These are phyloP conservation scores for Aspergillus avenaceus DNA, from an alignment of 495 filamentous ascomycete genomes.

Conservation along the genomic window DNA sequence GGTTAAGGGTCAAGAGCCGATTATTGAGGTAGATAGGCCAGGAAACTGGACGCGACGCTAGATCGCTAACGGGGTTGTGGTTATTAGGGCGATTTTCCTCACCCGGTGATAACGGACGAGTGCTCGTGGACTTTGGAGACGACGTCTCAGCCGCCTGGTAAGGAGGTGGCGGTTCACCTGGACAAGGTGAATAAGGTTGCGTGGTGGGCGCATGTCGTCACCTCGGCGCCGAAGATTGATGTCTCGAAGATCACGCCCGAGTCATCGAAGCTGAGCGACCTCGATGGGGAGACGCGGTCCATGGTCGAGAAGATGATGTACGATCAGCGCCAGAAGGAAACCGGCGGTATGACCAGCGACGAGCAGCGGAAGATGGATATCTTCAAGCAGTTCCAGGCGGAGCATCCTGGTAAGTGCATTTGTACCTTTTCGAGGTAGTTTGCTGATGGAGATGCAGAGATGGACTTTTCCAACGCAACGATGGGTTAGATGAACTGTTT, in stretches of 20 bases:
- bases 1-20: constrained; percentile 81
- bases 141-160: constrained; percentile 53
- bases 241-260: constrained; percentile 93
- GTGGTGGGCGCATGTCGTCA: constrained; percentile 95
- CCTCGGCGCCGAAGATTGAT: constrained; percentile 75
- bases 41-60: too few species aligned
- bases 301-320: constrained; percentile 99
- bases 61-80: too few species aligned
- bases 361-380: constrained; percentile 92
- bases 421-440: too few species aligned
- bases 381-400: constrained; percentile 82
- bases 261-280: constrained; percentile 80
- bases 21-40: constrained; percentile 80
- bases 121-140: constrained; percentile 90
- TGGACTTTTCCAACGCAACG: constrained; percentile 48
- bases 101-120: constrained; percentile 76
- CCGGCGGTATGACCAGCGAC: constrained; percentile 80
- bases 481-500: constrained; percentile 23
- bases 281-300: constrained; percentile 92
- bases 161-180: constrained; percentile 82
- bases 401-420: constrained; percentile 82
- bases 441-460: constrained; percentile 29
- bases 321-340: constrained; percentile 96
- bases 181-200: constrained; percentile 97
- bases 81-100: constrained; percentile 76